Percentiles rank a stretch among this genome's conserved stretches.
Conservation (phyloP, 2,329 filamentous ascomycete species). For the Chaetomiaceae sp. region DNA sequence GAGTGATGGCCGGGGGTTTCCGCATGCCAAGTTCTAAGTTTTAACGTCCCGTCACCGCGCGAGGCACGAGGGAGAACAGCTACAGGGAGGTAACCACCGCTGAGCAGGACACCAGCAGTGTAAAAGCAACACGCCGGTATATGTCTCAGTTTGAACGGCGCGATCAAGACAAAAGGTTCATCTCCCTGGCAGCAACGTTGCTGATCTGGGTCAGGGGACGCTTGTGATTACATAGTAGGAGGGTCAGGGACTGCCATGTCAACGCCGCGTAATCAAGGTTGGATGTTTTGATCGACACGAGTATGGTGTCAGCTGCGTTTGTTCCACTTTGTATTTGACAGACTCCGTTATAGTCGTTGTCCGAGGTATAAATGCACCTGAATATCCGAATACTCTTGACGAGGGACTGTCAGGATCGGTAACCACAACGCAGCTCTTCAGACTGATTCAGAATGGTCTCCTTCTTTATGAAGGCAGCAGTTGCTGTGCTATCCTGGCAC, state of each 20-base stretch:
- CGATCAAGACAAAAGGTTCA: background rate
- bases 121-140: background rate
- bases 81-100: background rate
- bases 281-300: too few species aligned
- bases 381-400: too few species aligned
- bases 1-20: background rate
- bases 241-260: background rate
- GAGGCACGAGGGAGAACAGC: too few species aligned
- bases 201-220: background rate
- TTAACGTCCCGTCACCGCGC: background rate
- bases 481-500: conserved; percentile 17
- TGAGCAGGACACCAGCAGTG: background rate
- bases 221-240: background rate
- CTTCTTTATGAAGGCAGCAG: too few species aligned
- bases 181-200: conserved; percentile 7
- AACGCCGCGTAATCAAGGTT: background rate
- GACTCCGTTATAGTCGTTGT: too few species aligned
- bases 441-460: too few species aligned
- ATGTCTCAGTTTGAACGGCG: background rate
- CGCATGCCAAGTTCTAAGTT: background rate
- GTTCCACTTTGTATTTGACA: too few species aligned
- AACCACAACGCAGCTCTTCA: too few species aligned
- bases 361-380: too few species aligned
- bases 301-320: too few species aligned
- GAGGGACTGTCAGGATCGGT: too few species aligned